Evolutionary conservation across 768 basidiomycete species (phyloP).

Genomic region (Panaeolus papilionaceus): DNA sequence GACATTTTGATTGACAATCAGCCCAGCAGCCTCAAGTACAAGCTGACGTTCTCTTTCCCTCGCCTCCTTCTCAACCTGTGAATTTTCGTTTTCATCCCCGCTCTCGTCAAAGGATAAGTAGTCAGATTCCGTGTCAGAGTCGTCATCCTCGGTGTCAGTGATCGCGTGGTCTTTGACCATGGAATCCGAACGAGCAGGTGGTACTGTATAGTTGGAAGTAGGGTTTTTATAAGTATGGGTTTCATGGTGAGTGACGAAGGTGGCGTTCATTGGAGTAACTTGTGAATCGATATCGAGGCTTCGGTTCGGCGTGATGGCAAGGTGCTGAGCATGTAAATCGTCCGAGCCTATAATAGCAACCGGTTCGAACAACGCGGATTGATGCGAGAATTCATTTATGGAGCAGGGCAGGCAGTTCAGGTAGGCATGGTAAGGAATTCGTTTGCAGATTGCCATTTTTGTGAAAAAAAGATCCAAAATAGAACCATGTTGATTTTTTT

Average conservation of each 20-base stretch:
- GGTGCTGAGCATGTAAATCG: background rate
- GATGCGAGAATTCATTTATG: slow-evolving; percentile 10
- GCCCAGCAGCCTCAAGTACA: slow-evolving; percentile 88
- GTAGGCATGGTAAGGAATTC: slow-evolving; percentile 4
- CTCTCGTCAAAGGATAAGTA: slow-evolving; percentile 46
- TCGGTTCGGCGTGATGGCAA: slow-evolving; percentile 12
- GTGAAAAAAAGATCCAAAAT: background rate
- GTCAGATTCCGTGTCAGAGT: slow-evolving; percentile 43
- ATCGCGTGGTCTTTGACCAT: slow-evolving; percentile 8
- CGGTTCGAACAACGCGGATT: slow-evolving; percentile 5
- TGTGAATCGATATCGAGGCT: slow-evolving; percentile 5
- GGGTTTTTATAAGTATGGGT: slow-evolving; percentile 11
- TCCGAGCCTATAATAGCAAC: slow-evolving; percentile 11
- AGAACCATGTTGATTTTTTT: slow-evolving; percentile 25
- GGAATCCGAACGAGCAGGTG: background rate
- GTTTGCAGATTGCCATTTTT: slow-evolving; percentile 8
- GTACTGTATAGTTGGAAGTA: background rate
- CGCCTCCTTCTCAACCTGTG: slow-evolving; percentile 54
- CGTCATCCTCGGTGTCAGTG: slow-evolving; percentile 29
- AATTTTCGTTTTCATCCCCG: slow-evolving; percentile 44
- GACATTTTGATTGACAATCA: slow-evolving; percentile 73
- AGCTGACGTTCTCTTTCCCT: slow-evolving; percentile 79
- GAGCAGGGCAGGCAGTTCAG: slow-evolving; percentile 7
- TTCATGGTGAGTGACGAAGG: slow-evolving; percentile 11
- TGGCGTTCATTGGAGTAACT: slow-evolving; percentile 12